Base-by-base conservation (phyloP, 2,329 filamentous ascomycete genomes). In the Pochonia chlamydosporia region DNA sequence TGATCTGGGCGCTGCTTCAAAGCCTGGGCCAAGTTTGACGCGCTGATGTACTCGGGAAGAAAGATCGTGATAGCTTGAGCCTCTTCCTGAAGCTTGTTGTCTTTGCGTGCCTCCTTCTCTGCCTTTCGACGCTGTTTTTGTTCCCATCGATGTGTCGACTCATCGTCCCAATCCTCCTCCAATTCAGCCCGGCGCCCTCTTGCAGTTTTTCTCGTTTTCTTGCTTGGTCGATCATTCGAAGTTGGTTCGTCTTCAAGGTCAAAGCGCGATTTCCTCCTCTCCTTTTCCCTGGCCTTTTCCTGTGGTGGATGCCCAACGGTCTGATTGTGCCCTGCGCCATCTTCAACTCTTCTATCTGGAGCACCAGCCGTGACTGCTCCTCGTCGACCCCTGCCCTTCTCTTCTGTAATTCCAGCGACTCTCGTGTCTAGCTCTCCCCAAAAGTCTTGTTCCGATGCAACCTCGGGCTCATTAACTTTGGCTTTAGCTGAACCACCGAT, bases 41-140 rank as follows among this genome's bases (percentile, higher is more conserved):
- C 84, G 58, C 82, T 93, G 65, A 99, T 95, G 57, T 89, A 95
- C 60, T 96, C 89, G 0, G 95, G 95, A 20, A 99, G 72, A 45
- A 85, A 79, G 40, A 99, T 87, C 1, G 68, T 69, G 2, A 75
- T 77, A 2, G 78, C 79, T 28, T 64, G 61, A 54, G 79, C 43
- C 57, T 66, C 61, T 43, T 63, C 63, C 50, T 67, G 64, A 61
- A 67, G 63, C 50, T 67, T 69, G 54, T 65, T 52, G 35, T 63
- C 60, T 49, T 67, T 70, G 44, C 59, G 61, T 13, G 66, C 68
- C 44, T 66, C 64, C 50, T 68, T 71, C 49, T 73, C 69, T 5
- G 64, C 68, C 51, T 72, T 73, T 35, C 63, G 67, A 28, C 61
- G 65, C 24, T 68, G 67, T 24, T 65, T 63, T 24, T 64, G 58